Conservation (phyloP, 345 rosid genomes). For the Acer saccharum region DNA sequence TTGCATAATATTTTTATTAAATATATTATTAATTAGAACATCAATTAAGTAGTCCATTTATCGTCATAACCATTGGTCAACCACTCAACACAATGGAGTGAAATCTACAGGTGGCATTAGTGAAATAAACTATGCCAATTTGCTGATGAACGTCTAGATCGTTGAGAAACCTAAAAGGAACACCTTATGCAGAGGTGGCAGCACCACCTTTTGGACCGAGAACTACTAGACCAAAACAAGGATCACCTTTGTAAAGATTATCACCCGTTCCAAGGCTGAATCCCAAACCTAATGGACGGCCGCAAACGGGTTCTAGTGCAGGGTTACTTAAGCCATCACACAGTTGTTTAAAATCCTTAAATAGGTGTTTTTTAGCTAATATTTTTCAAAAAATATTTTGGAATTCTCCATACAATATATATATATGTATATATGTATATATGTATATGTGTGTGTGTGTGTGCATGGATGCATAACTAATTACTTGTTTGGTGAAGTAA, state of each 20-base stretch:
- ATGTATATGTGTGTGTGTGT: too few relatives aligned
- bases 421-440: too few relatives aligned
- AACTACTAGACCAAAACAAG: conserved; percentile 39
- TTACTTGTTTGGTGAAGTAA: conserved; percentile 29
- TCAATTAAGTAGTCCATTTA: too few relatives aligned
- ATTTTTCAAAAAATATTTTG: too few relatives aligned
- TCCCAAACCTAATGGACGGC: conserved; percentile 45
- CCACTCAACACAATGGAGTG: too few relatives aligned
- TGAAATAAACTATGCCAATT: too few relatives aligned
- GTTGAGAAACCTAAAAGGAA: conserved; percentile 38
- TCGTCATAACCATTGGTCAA: too few relatives aligned
- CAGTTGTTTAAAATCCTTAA: not conserved
- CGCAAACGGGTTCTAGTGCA: conserved; percentile 34
- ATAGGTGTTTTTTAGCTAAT: too few relatives aligned
- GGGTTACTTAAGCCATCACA: conserved; percentile 28
- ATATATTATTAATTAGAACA: too few relatives aligned
- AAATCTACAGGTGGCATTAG: too few relatives aligned
- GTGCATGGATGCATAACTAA: not conserved
- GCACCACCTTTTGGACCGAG: conserved; percentile 44
- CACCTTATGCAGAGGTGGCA: conserved; percentile 36
- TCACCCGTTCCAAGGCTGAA: conserved; percentile 22
- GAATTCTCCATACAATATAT: too few relatives aligned
- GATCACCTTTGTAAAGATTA: conserved; percentile 47
- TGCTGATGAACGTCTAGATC: conserved; percentile 44
- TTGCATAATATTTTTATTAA: too few relatives aligned